Evolutionary conservation across 176 grass and related monocot species (phyloP), one percentile per base, ranked within the genome.

Genomic region (Poa pratensis): DNA sequence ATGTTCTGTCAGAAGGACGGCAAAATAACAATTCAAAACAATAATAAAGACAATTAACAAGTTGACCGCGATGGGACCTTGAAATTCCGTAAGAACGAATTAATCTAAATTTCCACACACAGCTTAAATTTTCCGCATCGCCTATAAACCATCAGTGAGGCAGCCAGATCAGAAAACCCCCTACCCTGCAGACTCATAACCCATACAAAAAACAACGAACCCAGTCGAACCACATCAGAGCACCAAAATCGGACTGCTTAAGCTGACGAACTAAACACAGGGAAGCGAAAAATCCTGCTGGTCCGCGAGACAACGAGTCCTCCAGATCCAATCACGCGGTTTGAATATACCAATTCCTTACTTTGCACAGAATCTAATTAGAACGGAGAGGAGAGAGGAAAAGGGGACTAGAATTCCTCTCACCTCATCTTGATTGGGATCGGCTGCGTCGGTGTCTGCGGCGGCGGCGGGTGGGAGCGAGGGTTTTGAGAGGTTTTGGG

Each of bases 401-500:
- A 39, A 39, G 37, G 42, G 10, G 42, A 43, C n/a, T 13, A 75
- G 82, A 39, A 16, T 65, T 37, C 9, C 2, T 32, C 83, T 79
- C 74, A 90, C 88, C 88, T 90, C 88, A 90, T 90, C 80, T 58
- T 74, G 73, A 30, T 34, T 5, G 32, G 16, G 23, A 75, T 7
- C 37, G 27, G 17, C n/a, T 53, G 69, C 12, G 87, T 69, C 26
- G 68, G 66, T 35, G 69, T 18, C 11, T 22, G 76, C 49, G 75
- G 76, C 24, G 84, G 83, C 73, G 82, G 75, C 12, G 61, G 60
- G 19, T 18, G 19, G 15, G 79, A 63, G 52, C 17, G 55, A 86
- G 79, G 80, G 88, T 87, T 90, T 90, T 83, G 46, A 16, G 80
- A 74, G 88, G 74, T 87, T 88, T 90, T 50, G 63, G 32, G 34